These are phyloP conservation scores for Candida corydali DNA, from an alignment of 805 yeast species.

Conservation along the genomic window DNA sequence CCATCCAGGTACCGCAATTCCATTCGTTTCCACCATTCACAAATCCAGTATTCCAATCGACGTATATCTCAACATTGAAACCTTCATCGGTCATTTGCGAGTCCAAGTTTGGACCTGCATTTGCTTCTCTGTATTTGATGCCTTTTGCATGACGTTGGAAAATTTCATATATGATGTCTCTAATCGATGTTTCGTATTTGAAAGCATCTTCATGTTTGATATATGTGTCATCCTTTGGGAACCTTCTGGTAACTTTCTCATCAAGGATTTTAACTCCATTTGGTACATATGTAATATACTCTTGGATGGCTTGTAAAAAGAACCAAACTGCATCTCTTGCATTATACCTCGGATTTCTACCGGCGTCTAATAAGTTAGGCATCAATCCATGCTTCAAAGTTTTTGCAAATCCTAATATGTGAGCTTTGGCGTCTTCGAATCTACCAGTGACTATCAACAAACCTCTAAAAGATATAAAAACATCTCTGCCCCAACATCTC, in stretches of 20 bases:
- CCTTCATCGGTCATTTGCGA: conserved; percentile 92
- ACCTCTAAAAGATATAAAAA: conserved; percentile 83
- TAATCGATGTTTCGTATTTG: conserved; percentile 61
- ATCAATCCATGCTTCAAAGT: conserved; percentile 93
- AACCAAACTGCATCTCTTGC: conserved; percentile 99
- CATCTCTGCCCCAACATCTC: conserved; percentile 99
- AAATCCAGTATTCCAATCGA: conserved; percentile 89
- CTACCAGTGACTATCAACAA: conserved; percentile 74
- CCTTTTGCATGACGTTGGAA: conserved; percentile 87
- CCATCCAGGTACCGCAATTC: conserved; percentile 99
- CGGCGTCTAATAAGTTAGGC: conserved; percentile 90
- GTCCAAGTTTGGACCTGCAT: conserved; percentile 86
- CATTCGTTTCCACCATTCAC: conserved; percentile 86
- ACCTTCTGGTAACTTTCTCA: conserved; percentile 73
- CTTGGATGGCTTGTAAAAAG: conserved; percentile 84
- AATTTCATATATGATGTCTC: conserved; percentile 79
- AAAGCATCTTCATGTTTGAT: conserved; percentile 75
- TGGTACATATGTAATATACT: conserved; percentile 66
- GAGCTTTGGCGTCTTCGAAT: conserved; percentile 71
- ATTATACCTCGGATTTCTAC: conserved; percentile 88
- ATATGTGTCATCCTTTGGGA: conserved; percentile 84
- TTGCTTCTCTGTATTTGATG: conserved; percentile 85
- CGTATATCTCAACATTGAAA: conserved; percentile 72
- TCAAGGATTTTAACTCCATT: conserved; percentile 63
- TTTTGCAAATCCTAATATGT: conserved; percentile 81